phyloP scores from a whole-genome alignment of 2,329 filamentous ascomycete species.

The Cladophialophora yegresii region DNA sequence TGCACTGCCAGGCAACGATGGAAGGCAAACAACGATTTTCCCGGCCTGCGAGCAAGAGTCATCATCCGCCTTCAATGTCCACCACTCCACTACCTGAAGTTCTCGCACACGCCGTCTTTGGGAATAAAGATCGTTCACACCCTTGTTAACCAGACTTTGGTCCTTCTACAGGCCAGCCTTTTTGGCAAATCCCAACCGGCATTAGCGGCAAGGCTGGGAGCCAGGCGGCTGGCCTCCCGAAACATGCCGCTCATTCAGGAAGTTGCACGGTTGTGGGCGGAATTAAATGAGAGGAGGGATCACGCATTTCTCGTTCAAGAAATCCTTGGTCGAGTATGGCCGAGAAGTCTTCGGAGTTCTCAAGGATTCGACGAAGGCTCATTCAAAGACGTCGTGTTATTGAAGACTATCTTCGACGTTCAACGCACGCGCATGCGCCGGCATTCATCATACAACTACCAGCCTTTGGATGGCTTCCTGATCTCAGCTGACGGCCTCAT shows the following conservation, averaged over 20 bases:
- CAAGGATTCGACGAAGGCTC: constrained; percentile 4
- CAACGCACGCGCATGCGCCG: constrained; percentile 9
- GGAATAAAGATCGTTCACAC: background rate
- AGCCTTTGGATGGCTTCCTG: background rate
- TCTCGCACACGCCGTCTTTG: background rate
- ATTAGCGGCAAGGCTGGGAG: background rate
- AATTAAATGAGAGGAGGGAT: constrained; percentile 1
- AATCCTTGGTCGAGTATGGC: constrained; percentile 9
- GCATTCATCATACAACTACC: background rate
- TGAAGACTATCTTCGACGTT: constrained; percentile 10
- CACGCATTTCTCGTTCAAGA: constrained; percentile 6
- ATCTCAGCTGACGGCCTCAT: background rate
- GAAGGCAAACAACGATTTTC: background rate
- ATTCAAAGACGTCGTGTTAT: constrained; percentile 3
- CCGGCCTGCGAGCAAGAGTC: background rate
- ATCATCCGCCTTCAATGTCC: background rate
- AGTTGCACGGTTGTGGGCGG: constrained; percentile 4
- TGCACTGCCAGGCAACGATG: background rate
- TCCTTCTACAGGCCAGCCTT: background rate
- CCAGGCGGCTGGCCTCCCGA: background rate
- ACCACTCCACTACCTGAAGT: background rate
- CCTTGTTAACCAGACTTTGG: background rate
- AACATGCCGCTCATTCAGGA: constrained; percentile 7
- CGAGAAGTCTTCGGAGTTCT: background rate
- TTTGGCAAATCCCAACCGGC: background rate